These are phyloP conservation scores for Hymenoscyphus linearis DNA, from an alignment of 2,329 filamentous ascomycete species.

Conservation along the genomic window DNA sequence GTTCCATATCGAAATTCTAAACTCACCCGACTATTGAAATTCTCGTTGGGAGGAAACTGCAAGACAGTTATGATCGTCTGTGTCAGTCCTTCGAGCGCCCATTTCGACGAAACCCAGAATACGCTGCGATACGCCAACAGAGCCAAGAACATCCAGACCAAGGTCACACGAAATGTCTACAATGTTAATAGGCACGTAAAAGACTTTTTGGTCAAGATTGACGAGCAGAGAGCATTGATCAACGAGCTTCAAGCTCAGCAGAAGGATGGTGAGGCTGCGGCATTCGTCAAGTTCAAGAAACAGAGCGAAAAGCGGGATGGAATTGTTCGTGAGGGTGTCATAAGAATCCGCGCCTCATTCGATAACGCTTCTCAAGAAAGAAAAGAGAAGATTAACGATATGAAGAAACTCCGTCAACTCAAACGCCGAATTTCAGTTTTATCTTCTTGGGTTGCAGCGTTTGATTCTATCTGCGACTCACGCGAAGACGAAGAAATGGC, in stretches of 20 bases:
- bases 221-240: constrained; percentile 95
- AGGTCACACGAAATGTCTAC: constrained; percentile 98
- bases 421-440: constrained; percentile 81
- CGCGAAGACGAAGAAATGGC: constrained; percentile 67
- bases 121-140: constrained; percentile 95
- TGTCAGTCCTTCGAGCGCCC: constrained; percentile 90
- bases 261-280: constrained; percentile 76
- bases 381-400: constrained; percentile 69
- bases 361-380: constrained; percentile 74
- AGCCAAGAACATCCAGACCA: constrained; percentile 99
- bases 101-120: constrained; percentile 98
- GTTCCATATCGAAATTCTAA: constrained; percentile 98
- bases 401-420: constrained; percentile 77
- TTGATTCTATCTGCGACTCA: constrained; percentile 73
- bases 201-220: constrained; percentile 98
- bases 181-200: constrained; percentile 99
- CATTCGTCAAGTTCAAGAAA: constrained; percentile 86
- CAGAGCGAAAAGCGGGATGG: constrained; percentile 78
- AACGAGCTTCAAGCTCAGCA: constrained; percentile 92
- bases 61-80: constrained; percentile 99
- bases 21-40: constrained; percentile 89
- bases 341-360: constrained; percentile 75
- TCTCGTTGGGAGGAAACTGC: constrained; percentile 95
- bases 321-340: constrained; percentile 70
- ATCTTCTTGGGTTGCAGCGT: constrained; percentile 89